Evolutionary conservation across 2,329 filamentous ascomycete species (phyloP).

Genomic region (Colletotrichum musae): DNA sequence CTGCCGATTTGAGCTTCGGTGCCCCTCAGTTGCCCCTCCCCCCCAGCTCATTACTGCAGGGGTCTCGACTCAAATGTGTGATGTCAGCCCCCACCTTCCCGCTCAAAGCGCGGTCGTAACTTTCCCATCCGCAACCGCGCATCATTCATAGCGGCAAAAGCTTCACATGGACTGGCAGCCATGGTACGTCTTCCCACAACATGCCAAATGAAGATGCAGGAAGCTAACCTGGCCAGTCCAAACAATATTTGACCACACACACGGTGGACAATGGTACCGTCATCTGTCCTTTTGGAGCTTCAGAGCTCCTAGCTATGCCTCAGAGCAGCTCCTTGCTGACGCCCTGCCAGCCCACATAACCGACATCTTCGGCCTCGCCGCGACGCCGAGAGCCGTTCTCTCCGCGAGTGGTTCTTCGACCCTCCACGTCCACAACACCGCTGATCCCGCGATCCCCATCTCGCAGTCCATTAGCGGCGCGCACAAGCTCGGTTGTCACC

Average conservation of each 20-base stretch:
- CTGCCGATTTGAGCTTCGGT: conserved; percentile 1
- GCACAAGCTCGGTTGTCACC: conserved; percentile 92
- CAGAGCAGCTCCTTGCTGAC: conserved; percentile 9
- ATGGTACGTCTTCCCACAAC: conserved; percentile 52
- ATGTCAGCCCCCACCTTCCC: conserved; percentile 41
- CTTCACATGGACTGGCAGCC: conserved; percentile 54
- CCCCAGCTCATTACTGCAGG: conserved; percentile 17
- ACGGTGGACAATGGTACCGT: conserved; percentile 86
- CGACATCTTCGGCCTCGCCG: conserved; percentile 87
- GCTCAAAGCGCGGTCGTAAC: conserved; percentile 27
- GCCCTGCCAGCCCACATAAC: conserved; percentile 77
- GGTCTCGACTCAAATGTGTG: conserved; percentile 36
- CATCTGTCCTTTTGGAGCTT: conserved; percentile 18
- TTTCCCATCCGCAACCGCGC: conserved; percentile 43
- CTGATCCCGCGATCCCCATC: conserved; percentile 79
- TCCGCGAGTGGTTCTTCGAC: conserved; percentile 89
- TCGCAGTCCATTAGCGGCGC: conserved; percentile 84
- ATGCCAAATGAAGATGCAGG: background rate
- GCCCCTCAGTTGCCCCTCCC: conserved; percentile 39
- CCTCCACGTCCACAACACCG: conserved; percentile 84
- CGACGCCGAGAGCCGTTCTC: conserved; percentile 80
- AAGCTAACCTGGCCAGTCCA: conserved; percentile 76
- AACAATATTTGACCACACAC: conserved; percentile 96
- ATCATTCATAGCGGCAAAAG: conserved; percentile 40
- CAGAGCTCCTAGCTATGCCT: background rate